These are phyloP conservation scores for Candida germanica DNA, from an alignment of 805 yeast genomes.

Conservation along the genomic window DNA sequence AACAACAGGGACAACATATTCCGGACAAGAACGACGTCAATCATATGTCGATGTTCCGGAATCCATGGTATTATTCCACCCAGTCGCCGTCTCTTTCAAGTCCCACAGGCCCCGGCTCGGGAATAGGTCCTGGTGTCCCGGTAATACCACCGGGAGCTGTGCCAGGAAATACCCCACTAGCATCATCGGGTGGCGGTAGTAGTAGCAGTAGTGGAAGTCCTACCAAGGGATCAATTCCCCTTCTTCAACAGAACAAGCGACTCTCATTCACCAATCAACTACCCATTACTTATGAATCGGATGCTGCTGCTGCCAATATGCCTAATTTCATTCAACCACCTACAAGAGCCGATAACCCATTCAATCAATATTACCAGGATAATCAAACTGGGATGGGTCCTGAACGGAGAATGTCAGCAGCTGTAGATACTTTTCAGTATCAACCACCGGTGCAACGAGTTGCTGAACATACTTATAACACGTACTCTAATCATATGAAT, in stretches of 20 bases:
- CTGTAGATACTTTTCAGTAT: conserved; percentile 9
- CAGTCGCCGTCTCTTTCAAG: conserved; percentile 12
- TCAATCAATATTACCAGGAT: conserved; percentile 38
- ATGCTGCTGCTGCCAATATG: conserved; percentile 19
- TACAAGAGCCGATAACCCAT: conserved; percentile 44
- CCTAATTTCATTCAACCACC: conserved; percentile 39
- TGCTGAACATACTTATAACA: background rate
- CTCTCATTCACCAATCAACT: conserved; percentile 43
- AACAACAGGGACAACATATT: background rate
- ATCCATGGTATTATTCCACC: conserved; percentile 41
- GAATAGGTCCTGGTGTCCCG: too few species aligned
- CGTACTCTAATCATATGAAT: conserved; percentile 1
- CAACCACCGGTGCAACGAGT: too few species aligned
- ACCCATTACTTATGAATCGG: conserved; percentile 50
- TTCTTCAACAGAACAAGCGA: conserved; percentile 23
- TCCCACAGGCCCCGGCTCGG: conserved; percentile 6
- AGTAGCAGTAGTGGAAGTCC: conserved; percentile 25
- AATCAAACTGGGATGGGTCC: conserved; percentile 32
- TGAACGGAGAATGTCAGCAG: conserved; percentile 15
- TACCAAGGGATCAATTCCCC: conserved; percentile 24
- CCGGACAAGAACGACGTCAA: background rate
- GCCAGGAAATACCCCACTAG: too few species aligned
- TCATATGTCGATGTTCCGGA: too few species aligned
- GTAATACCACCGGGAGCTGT: conserved; percentile 25
- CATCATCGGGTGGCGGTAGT: too few species aligned